Conservation (phyloP, 257 asterid species). For the Parsonsia alboflavescens region DNA sequence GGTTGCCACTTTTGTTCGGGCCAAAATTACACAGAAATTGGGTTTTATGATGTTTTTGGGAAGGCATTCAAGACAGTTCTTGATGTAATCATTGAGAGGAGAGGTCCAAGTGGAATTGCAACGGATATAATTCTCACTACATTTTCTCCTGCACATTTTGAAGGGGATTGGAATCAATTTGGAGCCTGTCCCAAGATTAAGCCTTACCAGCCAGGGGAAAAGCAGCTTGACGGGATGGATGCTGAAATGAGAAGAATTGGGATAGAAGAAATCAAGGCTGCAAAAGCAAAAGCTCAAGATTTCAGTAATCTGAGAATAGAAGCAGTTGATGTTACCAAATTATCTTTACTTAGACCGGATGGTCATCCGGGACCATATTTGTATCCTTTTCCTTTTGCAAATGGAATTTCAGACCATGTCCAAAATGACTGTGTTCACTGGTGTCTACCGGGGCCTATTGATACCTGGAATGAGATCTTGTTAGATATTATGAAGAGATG, state of each 20-base stretch:
- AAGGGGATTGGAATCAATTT: constrained; percentile 77
- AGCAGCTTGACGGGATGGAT: constrained; percentile 45
- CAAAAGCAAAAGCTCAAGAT: constrained; percentile 22
- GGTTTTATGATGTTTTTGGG: constrained; percentile 47
- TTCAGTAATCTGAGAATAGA: constrained; percentile 34
- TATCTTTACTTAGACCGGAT: constrained; percentile 67
- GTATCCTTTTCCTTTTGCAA: constrained; percentile 61
- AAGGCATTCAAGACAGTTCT: constrained; percentile 52
- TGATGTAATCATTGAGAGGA: constrained; percentile 23
- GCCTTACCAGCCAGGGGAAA: constrained; percentile 44
- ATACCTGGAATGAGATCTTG: constrained; percentile 74
- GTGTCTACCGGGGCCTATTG: constrained; percentile 91
- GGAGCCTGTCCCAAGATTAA: constrained; percentile 63
- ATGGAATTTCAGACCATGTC: constrained; percentile 48
- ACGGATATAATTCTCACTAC: constrained; percentile 46
- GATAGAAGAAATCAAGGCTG: constrained; percentile 33
- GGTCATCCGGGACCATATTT: constrained; percentile 90
- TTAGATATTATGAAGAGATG: constrained; percentile 42
- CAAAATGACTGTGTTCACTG: constrained; percentile 87
- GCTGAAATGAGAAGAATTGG: constrained; percentile 61
- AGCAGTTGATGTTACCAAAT: constrained; percentile 53
- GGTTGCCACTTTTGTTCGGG: constrained; percentile 55
- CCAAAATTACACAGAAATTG: constrained; percentile 48
- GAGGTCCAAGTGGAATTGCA: not conserved
- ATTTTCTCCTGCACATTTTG: constrained; percentile 75